phyloP scores from a whole-genome alignment of 768 basidiomycete species.

The Termitomyces sp. region DNA sequence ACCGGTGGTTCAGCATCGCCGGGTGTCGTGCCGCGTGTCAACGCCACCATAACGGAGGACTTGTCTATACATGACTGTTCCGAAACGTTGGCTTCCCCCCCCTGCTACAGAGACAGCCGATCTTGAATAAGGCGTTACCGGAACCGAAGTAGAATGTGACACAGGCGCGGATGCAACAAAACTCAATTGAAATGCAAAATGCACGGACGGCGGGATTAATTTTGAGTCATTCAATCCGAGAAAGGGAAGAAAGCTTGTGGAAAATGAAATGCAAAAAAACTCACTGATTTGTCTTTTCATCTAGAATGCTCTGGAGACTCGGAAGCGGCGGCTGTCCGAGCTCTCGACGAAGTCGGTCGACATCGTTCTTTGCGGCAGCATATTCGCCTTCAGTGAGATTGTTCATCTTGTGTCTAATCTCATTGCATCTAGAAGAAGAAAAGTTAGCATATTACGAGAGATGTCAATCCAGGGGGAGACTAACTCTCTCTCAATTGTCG shows the following conservation, averaged over 20 bases:
- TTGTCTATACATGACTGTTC: background rate
- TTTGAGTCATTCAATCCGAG: slow-evolving; percentile 1
- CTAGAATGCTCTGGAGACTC: slow-evolving; percentile 63
- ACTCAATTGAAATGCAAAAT: background rate
- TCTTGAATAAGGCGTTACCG: background rate
- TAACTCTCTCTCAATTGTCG: slow-evolving; percentile 65
- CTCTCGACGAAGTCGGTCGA: slow-evolving; percentile 69
- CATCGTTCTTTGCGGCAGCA: slow-evolving; percentile 64
- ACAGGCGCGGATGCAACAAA: background rate
- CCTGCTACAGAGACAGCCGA: background rate
- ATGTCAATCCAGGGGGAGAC: slow-evolving; percentile 13
- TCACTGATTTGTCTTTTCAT: slow-evolving; percentile 58
- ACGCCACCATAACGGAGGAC: background rate
- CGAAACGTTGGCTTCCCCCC: background rate
- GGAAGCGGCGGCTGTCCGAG: slow-evolving; percentile 74
- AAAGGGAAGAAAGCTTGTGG: slow-evolving; percentile 1
- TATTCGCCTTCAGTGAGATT: slow-evolving; percentile 74
- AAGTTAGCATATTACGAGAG: background rate
- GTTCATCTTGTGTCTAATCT: slow-evolving; percentile 63
- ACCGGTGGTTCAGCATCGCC: background rate
- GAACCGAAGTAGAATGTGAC: background rate
- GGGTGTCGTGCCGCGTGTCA: background rate
- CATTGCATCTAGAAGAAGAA: slow-evolving; percentile 42
- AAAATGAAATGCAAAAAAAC: slow-evolving; percentile 14
- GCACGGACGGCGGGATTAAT: background rate